These are phyloP conservation scores for Astragalus membranaceus DNA, from an alignment of 306 rosid genomes.

Conservation along the genomic window DNA sequence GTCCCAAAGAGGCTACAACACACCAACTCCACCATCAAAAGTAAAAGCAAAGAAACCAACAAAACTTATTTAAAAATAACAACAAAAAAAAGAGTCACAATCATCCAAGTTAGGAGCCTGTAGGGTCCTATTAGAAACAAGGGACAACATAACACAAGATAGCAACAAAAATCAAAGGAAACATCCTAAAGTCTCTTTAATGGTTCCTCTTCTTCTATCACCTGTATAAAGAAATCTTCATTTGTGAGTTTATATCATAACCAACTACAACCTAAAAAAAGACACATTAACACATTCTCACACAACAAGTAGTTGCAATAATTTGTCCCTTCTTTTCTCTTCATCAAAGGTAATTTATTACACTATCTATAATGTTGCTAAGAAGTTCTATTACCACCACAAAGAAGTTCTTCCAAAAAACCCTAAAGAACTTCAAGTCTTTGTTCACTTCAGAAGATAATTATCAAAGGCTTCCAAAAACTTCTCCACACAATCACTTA, in stretches of 20 bases:
- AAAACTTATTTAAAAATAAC: background rate
- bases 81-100: conserved; percentile 9
- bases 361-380: conserved; percentile 45
- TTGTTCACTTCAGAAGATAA: conserved; percentile 43
- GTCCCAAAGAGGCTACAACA: conserved; percentile 41
- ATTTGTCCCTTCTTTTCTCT: background rate
- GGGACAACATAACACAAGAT: conserved; percentile 9
- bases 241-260: conserved; percentile 3
- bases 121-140: conserved; percentile 36
- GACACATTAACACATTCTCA: conserved; percentile 9
- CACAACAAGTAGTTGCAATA: background rate
- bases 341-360: background rate
- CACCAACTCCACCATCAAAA: conserved; percentile 69
- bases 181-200: conserved; percentile 30
- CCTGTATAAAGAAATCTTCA: conserved; percentile 47
- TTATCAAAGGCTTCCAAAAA: conserved; percentile 70
- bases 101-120: conserved; percentile 23
- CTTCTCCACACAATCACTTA: conserved; percentile 27
- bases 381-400: conserved; percentile 62
- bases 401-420: conserved; percentile 67
- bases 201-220: conserved; percentile 40
- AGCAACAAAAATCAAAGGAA: conserved; percentile 5
- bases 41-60: conserved; percentile 69
- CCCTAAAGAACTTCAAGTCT: conserved; percentile 59
- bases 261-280: conserved; percentile 26